These are phyloP conservation scores for Candida palmyrensis DNA, from an alignment of 805 yeast species.

Conservation along the genomic window DNA sequence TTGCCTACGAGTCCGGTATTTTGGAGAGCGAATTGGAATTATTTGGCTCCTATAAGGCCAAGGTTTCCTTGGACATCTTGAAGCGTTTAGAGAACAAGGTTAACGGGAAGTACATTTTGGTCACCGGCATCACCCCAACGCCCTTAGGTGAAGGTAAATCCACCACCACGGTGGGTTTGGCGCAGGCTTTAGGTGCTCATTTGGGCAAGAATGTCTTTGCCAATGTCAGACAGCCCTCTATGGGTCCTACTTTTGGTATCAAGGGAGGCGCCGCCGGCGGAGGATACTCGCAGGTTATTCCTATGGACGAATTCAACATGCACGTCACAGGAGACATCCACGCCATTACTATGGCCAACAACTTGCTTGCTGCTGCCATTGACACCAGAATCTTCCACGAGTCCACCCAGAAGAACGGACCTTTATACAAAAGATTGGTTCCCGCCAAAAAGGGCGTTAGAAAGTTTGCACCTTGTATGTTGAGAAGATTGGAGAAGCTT, in stretches of 20 bases:
- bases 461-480: conserved; percentile 63
- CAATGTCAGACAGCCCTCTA: conserved; percentile 80
- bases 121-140: conserved; percentile 83
- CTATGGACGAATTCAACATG: conserved; percentile 86
- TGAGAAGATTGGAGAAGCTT: conserved; percentile 59
- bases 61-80: conserved; percentile 59
- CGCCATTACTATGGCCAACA: conserved; percentile 79
- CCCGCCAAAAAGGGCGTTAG: conserved; percentile 71
- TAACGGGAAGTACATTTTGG: conserved; percentile 70
- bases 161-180: conserved; percentile 78
- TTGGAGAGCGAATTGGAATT: conserved; percentile 66
- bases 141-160: conserved; percentile 86
- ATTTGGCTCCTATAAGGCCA: conserved; percentile 73
- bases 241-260: conserved; percentile 87
- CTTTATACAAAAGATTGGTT: conserved; percentile 68
- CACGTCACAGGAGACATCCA: conserved; percentile 85
- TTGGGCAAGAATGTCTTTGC: conserved; percentile 66
- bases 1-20: conserved; percentile 68
- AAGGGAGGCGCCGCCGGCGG: conserved; percentile 93
- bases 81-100: conserved; percentile 55
- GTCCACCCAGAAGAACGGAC: conserved; percentile 66
- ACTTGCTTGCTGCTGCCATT: conserved; percentile 77
- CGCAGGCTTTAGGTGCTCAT: conserved; percentile 78
- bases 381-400: conserved; percentile 87
- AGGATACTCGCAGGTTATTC: conserved; percentile 82